Evolutionary conservation across 306 rosid genomes (phyloP).

Genomic region (Carpinus viminea): DNA sequence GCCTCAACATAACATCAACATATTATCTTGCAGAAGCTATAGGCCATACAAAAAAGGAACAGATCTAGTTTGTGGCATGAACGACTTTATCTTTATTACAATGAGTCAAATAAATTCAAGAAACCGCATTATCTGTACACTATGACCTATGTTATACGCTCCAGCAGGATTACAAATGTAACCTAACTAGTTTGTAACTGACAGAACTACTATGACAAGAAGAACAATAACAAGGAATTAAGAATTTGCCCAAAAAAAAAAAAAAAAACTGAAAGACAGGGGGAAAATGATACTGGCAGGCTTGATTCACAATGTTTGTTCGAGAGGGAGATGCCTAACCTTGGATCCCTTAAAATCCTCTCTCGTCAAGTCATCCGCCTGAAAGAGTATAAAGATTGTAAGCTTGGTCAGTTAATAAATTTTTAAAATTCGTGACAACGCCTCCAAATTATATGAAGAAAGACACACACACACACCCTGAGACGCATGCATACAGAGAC

Average conservation of each 20-base stretch:
- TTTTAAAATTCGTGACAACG: background rate
- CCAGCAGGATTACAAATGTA: background rate
- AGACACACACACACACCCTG: slow-evolving; percentile 5
- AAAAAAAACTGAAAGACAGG: background rate
- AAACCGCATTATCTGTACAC: background rate
- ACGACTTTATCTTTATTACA: background rate
- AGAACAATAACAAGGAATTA: background rate
- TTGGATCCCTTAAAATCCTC: slow-evolving; percentile 90
- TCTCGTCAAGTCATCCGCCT: slow-evolving; percentile 73
- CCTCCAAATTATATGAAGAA: background rate
- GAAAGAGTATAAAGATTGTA: slow-evolving; percentile 20
- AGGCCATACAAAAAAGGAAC: background rate
- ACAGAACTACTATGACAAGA: background rate
- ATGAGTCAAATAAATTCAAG: background rate
- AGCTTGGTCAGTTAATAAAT: background rate
- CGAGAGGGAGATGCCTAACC: slow-evolving; percentile 50
- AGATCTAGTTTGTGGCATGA: slow-evolving; percentile 9
- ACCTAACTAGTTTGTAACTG: background rate
- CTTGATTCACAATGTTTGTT: background rate
- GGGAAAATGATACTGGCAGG: background rate
- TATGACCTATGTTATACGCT: no score
- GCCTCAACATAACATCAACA: slow-evolving; percentile 16
- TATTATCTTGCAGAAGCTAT: slow-evolving; percentile 3
- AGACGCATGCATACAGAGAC: background rate
- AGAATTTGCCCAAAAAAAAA: background rate